phyloP scores from a whole-genome alignment of 2,329 filamentous ascomycete genomes.

The Fusarium sacchari region DNA sequence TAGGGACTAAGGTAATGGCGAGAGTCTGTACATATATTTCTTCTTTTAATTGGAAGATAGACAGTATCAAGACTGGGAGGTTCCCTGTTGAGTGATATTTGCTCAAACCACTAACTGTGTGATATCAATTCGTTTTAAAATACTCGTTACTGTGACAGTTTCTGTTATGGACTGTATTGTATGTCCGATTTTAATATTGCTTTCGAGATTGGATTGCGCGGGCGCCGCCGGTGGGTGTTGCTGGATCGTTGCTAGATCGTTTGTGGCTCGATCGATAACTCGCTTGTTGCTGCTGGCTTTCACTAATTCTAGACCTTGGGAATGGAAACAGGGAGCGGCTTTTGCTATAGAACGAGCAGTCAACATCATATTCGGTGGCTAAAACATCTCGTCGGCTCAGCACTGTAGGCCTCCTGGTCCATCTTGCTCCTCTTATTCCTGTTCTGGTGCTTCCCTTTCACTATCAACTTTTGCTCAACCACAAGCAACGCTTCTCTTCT shows the following conservation, averaged over 20 bases:
- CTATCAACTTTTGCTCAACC: conserved; percentile 23
- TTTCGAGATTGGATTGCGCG: conserved; percentile 30
- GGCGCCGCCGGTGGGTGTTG: conserved; percentile 31
- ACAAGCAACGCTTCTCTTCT: conserved; percentile 40
- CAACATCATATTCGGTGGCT: conserved; percentile 2
- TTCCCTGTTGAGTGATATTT: conserved; percentile 3
- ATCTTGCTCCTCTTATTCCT: conserved; percentile 14
- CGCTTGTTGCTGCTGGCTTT: conserved; percentile 24
- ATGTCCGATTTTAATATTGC: conserved; percentile 8
- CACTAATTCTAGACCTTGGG: conserved; percentile 6
- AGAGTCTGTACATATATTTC: conserved; percentile 7
- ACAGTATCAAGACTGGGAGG: not conserved
- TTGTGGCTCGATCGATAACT: conserved; percentile 34
- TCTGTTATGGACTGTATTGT: not conserved
- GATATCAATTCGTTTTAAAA: not conserved
- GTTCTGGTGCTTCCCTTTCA: conserved; percentile 9
- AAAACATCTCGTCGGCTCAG: not conserved
- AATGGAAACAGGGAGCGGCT: conserved; percentile 1
- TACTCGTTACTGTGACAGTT: not conserved
- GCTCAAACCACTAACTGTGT: not conserved
- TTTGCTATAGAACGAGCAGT: conserved; percentile 1
- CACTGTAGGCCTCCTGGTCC: conserved; percentile 23
- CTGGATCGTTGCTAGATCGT: conserved; percentile 40
- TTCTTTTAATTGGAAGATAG: conserved; percentile 6
- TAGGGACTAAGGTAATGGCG: conserved; percentile 3